Conservation (phyloP, 768 basidiomycete species). For the Calocybe cyanea region DNA sequence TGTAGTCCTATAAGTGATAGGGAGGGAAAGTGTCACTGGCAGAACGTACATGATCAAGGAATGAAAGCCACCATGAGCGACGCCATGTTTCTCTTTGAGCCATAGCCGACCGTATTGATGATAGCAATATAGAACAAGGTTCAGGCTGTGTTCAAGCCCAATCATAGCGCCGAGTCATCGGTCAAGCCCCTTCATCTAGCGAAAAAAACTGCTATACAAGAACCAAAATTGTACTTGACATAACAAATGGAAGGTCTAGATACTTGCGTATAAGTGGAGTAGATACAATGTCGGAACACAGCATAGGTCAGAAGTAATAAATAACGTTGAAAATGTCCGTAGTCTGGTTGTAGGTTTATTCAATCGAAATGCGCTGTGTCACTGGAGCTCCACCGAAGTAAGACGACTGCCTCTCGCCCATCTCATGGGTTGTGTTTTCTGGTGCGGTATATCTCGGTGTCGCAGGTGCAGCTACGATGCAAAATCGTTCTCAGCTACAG, state of each 20-base stretch:
- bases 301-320: too few species aligned
- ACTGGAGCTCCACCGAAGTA: slow-evolving; percentile 53
- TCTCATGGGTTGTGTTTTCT: slow-evolving; percentile 34
- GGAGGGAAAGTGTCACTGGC: not conserved
- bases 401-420: slow-evolving; percentile 43
- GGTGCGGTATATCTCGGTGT: slow-evolving; percentile 39
- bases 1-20: not conserved
- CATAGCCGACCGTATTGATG: too few species aligned
- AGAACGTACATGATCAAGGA: slow-evolving; percentile 36
- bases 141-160: too few species aligned
- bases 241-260: not conserved
- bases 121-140: too few species aligned
- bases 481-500: too few species aligned
- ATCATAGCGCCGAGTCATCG: too few species aligned
- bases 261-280: slow-evolving; percentile 7
- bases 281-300: slow-evolving; percentile 6
- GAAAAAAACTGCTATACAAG: too few species aligned
- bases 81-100: slow-evolving; percentile 3
- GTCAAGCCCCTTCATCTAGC: too few species aligned
- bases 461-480: too few species aligned
- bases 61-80: slow-evolving; percentile 26
- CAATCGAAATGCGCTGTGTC: slow-evolving; percentile 71
- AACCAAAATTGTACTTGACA: too few species aligned
- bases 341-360: slow-evolving; percentile 31
- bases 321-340: too few species aligned